Evolutionary conservation across 306 rosid species (phyloP), one percentile per base, ranked within the genome.

Genomic region (Lathyrus sativus): DNA sequence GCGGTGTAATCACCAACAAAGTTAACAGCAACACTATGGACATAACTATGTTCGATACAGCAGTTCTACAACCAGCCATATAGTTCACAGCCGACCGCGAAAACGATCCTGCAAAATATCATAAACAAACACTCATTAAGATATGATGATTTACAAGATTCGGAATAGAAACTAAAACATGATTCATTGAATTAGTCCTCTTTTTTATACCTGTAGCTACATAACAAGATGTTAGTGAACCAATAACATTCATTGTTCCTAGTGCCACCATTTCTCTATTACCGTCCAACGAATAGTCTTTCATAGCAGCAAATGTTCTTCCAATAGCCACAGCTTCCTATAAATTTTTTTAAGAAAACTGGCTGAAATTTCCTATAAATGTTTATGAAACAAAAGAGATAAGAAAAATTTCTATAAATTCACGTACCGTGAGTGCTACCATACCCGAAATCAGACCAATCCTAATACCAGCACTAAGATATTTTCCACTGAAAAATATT

Each of bases 261-360:
- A 90, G 22, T 49, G 98, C 98, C 51, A 93, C 83, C 98, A 93
- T 93, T 82, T 93, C 98, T 79, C 84, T 82, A 85, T 90, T 93
- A n/a, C 98, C 97, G 59, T 93, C 87, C 3, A 93, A 17, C 55
- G 85, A 67, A 63, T 93, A 93, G 85, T 86, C 91, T 79, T 85
- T 90, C 80, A 82, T 68, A 15, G 86, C 74, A 26, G 97, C 96
- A 81, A 93, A 93, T 55, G 98, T 93, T 86, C 96, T 93, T 39
- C 81, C 98, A 74, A 93, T 90, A 4, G 98, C 96, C 46, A 90
- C 83, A 31, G 90, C 98, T 90, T 93, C 98, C 96, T 92, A 24
- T 8, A 63, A 18, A 59, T n/a, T 9, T 62, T 13, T 11, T 26
- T 3, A 38, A 26, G 3, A 0, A 71, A 15, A 18, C 58, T 26